Evolutionary conservation across 2,329 filamentous ascomycete genomes (phyloP).

Genomic region (Fusarium sp.): DNA sequence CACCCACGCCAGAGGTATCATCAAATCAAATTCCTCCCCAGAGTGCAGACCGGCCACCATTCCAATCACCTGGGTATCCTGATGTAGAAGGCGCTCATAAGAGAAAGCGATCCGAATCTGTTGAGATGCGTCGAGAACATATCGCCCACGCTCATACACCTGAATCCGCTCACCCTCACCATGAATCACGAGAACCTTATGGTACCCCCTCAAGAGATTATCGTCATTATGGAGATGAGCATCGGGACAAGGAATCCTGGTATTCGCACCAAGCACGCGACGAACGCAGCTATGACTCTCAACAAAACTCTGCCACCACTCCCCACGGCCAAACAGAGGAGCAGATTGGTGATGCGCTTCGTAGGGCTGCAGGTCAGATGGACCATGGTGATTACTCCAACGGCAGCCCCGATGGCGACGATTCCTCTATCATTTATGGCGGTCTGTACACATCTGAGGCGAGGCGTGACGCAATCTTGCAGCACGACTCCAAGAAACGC

Average conservation of each 20-base stretch:
- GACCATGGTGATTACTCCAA: constrained; percentile 65
- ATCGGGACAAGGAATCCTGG: constrained; percentile 65
- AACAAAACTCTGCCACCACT: constrained; percentile 61
- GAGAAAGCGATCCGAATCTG: constrained; percentile 78
- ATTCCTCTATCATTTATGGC: constrained; percentile 59
- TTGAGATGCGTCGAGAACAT: constrained; percentile 61
- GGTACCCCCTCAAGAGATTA: constrained; percentile 61
- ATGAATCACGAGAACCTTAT: constrained; percentile 59
- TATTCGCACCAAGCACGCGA: constrained; percentile 63
- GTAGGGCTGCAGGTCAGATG: constrained; percentile 60
- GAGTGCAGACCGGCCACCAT: constrained; percentile 58
- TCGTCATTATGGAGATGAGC: constrained; percentile 60
- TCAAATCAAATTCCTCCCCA: constrained; percentile 57
- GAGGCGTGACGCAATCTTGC: constrained; percentile 63
- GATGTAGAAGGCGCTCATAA: constrained; percentile 68
- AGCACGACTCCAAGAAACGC: constrained; percentile 75
- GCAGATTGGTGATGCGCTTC: constrained; percentile 60
- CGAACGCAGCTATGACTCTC: constrained; percentile 63
- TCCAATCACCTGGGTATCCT: constrained; percentile 57
- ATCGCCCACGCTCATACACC: constrained; percentile 53
- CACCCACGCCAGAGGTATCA: constrained; percentile 47
- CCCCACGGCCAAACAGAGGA: constrained; percentile 64
- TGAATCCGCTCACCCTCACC: constrained; percentile 51
- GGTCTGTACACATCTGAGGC: constrained; percentile 63
- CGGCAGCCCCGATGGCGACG: constrained; percentile 68